phyloP scores from a whole-genome alignment of 108 stramenopile species.

The Cyclostephanos invisitatus region DNA sequence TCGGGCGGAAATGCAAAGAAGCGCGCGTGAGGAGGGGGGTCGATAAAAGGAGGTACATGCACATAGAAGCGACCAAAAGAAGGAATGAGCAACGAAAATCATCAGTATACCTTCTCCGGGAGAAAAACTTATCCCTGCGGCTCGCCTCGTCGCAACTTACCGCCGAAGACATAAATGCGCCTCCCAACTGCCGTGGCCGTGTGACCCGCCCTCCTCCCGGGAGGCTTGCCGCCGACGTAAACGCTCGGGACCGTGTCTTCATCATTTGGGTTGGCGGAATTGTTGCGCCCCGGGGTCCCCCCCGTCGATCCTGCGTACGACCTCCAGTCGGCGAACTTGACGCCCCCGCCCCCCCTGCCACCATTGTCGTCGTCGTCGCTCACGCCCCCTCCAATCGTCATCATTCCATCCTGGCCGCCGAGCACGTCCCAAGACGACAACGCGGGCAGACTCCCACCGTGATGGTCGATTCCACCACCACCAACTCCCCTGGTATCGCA shows the following conservation, averaged over 20 bases:
- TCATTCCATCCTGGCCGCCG: constrained; percentile 48
- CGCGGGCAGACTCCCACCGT: background rate
- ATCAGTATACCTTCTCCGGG: constrained; percentile 30
- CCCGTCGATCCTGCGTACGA: constrained; percentile 42
- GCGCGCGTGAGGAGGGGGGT: background rate
- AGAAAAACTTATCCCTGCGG: no score
- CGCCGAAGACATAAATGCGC: constrained; percentile 84
- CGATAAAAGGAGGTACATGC: background rate
- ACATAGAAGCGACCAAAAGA: background rate
- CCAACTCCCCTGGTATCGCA: constrained; percentile 9
- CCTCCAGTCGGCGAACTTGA: constrained; percentile 64
- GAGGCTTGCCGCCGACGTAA: constrained; percentile 67
- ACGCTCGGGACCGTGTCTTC: constrained; percentile 80
- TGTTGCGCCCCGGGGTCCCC: constrained; percentile 15
- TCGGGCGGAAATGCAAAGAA: constrained; percentile 18
- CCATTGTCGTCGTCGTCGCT: constrained; percentile 1
- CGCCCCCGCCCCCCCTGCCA: background rate
- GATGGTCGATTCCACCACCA: background rate
- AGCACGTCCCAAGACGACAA: constrained; percentile 18
- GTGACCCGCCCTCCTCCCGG: constrained; percentile 90
- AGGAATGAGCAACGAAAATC: background rate
- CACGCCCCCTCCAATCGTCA: constrained; percentile 7
- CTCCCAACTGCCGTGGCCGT: constrained; percentile 90
- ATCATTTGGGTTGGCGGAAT: constrained; percentile 84
- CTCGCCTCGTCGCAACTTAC: constrained; percentile 23